Base-by-base conservation (phyloP, 2,329 filamentous ascomycete species). In the Trichoderma lentiforme region DNA sequence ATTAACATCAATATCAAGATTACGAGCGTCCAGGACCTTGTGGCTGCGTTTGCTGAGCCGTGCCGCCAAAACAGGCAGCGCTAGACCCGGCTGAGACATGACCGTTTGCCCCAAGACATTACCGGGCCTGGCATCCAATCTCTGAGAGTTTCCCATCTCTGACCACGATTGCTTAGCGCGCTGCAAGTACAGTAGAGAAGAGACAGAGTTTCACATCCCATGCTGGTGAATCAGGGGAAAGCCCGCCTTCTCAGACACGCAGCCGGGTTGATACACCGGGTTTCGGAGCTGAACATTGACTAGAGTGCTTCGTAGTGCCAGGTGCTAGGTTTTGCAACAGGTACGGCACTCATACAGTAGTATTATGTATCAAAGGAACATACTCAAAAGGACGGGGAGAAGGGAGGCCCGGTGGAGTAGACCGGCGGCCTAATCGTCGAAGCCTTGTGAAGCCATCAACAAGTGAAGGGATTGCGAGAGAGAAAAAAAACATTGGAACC, bases 171-270 rank as follows among this genome's bases (percentile, higher is more conserved):
- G 47, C n/a, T 53, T 53, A 53, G 47, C 47, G 47, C 47, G 47
- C 47, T 53, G 47, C 47, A 53, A 12, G 3, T 26, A 39, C 34
- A 57, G 30, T 18, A 39, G 64, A 24, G 21, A 53, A 53, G 47
- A 69, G 57, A 21, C 66, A 62, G 34, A 61, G 57, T 36, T 62
- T 62, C 39, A 43, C 30, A 34, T 60, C 39, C 47, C 57, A 62
- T 62, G 66, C 26, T 39, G 39, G 21, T 36, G 43, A 58, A 62
- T 70, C 66, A 70, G 66, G 66, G 57, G 66, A 62, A 53, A 60
- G 24, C 34, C 57, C 39, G 26, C 56, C 43, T 24, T 61, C 57
- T 61, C 15, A 70, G 57, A 70, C 66, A 70, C 39, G 47, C 64
- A 67, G 30, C 47, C 28, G 43, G 24, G 39, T 24, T 51, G 56